Evolutionary conservation across 129 eudicot genomes (phyloP), one percentile per base, ranked within the genome.

Genomic region (Flaveria brownii): DNA sequence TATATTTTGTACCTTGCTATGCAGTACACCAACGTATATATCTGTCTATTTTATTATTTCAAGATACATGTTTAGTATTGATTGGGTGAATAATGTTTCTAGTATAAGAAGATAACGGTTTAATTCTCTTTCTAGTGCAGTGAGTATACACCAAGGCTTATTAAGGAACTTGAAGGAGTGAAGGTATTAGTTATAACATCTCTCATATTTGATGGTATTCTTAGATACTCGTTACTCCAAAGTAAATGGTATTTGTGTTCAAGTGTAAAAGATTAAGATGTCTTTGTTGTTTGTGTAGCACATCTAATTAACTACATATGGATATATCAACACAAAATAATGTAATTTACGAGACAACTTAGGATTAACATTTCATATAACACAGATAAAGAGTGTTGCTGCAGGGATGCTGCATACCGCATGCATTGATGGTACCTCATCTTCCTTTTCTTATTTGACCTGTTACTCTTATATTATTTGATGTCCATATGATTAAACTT

Each of bases 401-500:
- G 97, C 97, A 73, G 97, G 99, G 84, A 82, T 94, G 99, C 52
- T 91, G 84, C 99, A 94, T 82, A 84, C 99, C 65, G 99, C 90
- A 84, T 91, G 96, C 78, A 81, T 87, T 83, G 89, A 83, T 86
- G 99, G 99, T 94, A 84, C 36, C 70, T 47, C n/a, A 54, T 28
- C 4, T 50, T 14, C 13, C 12, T 54, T 62, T 43, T 47, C 30
- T 71, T 65, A 28, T 45, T 18, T 36, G 52, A 20, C 17, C 2
- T 30, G 23, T 39, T 26, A 42, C 60, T 41, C 16, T 63, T 59
- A 71, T 57, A 13, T 7, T 9, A 42, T 46, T 64, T 63, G 23
- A 16, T 64, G 42, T 70, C 49, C 17, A 61, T 15, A 14, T 51
- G 28, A 12, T 70, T 26, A 15, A 33, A 50, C 36, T 60, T 70